Evolutionary conservation across 2,329 filamentous ascomycete genomes (phyloP), one percentile per base, ranked within the genome.

Genomic region (Bipolaris oryzae): DNA sequence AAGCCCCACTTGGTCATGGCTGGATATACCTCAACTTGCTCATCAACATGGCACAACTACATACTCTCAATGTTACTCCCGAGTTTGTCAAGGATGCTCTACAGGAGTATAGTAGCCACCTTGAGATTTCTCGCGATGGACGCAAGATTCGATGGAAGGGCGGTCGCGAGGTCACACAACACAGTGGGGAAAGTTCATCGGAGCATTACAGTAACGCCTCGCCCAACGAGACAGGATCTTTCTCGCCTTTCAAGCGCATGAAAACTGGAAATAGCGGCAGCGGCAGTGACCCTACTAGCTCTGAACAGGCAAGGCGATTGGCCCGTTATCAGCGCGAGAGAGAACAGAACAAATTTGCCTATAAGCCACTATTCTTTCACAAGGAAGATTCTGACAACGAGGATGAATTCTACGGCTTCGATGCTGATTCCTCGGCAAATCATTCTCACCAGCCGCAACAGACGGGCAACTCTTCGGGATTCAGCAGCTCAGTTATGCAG

Each of bases 1-100:
- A 78, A 1, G 81, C 86, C 49, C 84, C 86, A 10, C 82, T 87
- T 0, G 87, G 89, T 52, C 87, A 92, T 23, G 90, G 90, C 4
- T 95, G 91, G 91, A 86, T 94, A 0, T 94, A 93, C 66, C 78
- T 95, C 6, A 95, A 95, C 64, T 77, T 96, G 1, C 81, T 96
- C 1, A 87, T 88, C 70, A 92, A 89, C 68, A 84, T 96, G 80
- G 91, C 92, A 0, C 91, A 96, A 75, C 78, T 96, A 16, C 91
- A 96, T 67, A 94, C 92, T 0, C 83, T 95, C 64, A 93, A 92
- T 56, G 91, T 96, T 1, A 92, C 91, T 0, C 83, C 88, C 0
- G 86, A 89, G 25, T 94, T 94, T 66, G 87, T 95, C 37, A 87
- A 89, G 55, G 84, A 85, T 34, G 89, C 92, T 0, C 81, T 96